Percentiles rank a stretch among this genome's conserved stretches.
phyloP scores from a whole-genome alignment of 148 eudicot genomes.

The Selenicereus undatus region DNA sequence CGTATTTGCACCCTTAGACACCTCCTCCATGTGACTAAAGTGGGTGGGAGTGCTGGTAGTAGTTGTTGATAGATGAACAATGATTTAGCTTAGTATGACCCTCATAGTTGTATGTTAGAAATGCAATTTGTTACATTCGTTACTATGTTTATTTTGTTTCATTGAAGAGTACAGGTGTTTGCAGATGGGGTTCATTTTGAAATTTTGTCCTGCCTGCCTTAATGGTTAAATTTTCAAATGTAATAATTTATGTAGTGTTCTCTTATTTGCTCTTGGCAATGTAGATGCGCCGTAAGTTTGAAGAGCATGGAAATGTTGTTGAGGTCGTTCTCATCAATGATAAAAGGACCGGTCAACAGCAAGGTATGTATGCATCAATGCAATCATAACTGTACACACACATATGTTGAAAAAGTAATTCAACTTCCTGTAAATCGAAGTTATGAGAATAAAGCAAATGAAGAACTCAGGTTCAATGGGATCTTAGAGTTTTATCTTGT shows the following conservation, averaged over 20 bases:
- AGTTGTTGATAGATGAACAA: background rate
- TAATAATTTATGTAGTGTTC: slow-evolving; percentile 2
- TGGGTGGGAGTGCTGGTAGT: background rate
- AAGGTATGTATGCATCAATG: slow-evolving; percentile 35
- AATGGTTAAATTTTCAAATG: background rate
- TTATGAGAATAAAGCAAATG: background rate
- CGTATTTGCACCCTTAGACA: background rate
- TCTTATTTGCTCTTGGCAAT: background rate
- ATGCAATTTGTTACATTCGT: background rate
- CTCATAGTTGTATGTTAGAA: background rate
- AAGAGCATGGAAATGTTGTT: slow-evolving; percentile 49
- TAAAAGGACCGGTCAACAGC: slow-evolving; percentile 48
- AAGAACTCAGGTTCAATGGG: background rate
- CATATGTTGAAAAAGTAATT: background rate
- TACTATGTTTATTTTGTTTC: background rate
- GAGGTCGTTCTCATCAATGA: slow-evolving; percentile 66
- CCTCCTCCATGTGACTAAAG: background rate
- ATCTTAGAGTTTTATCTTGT: background rate
- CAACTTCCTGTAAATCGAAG: background rate
- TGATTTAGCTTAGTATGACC: background rate
- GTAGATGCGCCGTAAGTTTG: slow-evolving; percentile 53
- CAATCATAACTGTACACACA: background rate
- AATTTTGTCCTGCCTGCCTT: background rate
- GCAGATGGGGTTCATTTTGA: background rate
- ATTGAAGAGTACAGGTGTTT: background rate